Evolutionary conservation across 139 green algal genomes (phyloP).

Genomic region (Asterochloris sp.): DNA sequence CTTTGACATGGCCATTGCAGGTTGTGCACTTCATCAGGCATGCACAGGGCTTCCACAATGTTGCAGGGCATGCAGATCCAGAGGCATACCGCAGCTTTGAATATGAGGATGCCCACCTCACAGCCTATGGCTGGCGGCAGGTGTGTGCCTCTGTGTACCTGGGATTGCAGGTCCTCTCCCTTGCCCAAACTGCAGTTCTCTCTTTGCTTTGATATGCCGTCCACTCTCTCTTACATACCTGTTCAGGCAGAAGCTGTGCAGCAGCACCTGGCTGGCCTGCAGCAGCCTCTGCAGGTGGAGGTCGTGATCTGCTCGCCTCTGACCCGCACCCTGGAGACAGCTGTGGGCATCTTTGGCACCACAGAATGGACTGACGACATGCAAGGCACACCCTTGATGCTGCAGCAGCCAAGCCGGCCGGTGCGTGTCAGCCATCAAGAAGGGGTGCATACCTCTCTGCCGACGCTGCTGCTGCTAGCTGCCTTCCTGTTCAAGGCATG

Average conservation of each 20-base stretch:
- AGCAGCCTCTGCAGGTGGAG: conserved; percentile 29
- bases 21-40: conserved; percentile 47
- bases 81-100: conserved; percentile 20
- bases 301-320: conserved; percentile 47
- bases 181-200: too few species aligned
- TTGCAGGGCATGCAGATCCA: conserved; percentile 38
- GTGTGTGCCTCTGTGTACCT: background rate
- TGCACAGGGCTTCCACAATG: conserved; percentile 54
- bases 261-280: conserved; percentile 20
- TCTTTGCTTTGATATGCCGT: too few species aligned
- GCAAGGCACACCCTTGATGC: conserved; percentile 34
- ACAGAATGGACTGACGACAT: conserved; percentile 1
- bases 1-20: conserved; percentile 13
- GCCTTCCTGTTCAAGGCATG: too few species aligned
- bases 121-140: conserved; percentile 38
- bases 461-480: too few species aligned
- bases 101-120: conserved; percentile 47
- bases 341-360: conserved; percentile 37
- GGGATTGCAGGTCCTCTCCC: background rate
- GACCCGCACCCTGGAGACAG: conserved; percentile 50
- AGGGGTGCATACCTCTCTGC: too few species aligned
- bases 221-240: too few species aligned
- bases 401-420: conserved; percentile 13
- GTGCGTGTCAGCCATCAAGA: too few species aligned
- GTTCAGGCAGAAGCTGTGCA: conserved; percentile 33